Evolutionary conservation across 768 basidiomycete species (phyloP).

Genomic region (Leccinum rimulosum): DNA sequence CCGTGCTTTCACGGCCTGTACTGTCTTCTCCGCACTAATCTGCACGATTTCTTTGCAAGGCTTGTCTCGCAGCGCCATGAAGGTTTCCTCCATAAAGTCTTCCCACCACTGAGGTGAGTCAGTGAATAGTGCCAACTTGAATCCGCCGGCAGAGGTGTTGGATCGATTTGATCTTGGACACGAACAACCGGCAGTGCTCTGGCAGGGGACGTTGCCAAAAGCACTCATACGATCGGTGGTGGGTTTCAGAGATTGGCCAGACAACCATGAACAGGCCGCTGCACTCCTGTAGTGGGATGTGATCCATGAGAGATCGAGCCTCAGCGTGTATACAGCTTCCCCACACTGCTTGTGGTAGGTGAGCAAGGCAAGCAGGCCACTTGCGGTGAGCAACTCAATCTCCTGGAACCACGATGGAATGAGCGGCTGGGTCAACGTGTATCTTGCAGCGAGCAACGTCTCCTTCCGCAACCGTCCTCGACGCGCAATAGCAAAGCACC

Average conservation of each 20-base stretch:
- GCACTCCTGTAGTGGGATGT: background rate
- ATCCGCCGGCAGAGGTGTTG: background rate
- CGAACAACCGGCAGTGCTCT: background rate
- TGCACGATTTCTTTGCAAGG: background rate
- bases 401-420: constrained; percentile 25
- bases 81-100: background rate
- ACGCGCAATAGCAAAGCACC: constrained; percentile 31
- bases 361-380: constrained; percentile 25
- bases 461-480: constrained; percentile 20
- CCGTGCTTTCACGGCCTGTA: background rate
- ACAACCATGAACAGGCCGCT: background rate
- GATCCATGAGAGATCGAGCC: constrained; percentile 15
- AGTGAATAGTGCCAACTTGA: background rate
- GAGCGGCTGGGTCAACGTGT: constrained; percentile 28
- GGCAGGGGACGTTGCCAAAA: no score
- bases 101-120: background rate
- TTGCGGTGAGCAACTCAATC: constrained; percentile 26
- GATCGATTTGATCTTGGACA: background rate
- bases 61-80: background rate
- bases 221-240: no score
- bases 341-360: constrained; percentile 19
- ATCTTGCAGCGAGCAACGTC: constrained; percentile 27
- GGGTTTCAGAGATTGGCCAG: background rate
- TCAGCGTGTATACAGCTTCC: constrained; percentile 6
- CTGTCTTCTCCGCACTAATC: background rate